A percentile compares a stretch with the other conserved stretches of the same genome.
These are phyloP conservation scores for Thraustochytrium sp. DNA, from an alignment of 352 stramenopile genomes.

Conservation along the genomic window DNA sequence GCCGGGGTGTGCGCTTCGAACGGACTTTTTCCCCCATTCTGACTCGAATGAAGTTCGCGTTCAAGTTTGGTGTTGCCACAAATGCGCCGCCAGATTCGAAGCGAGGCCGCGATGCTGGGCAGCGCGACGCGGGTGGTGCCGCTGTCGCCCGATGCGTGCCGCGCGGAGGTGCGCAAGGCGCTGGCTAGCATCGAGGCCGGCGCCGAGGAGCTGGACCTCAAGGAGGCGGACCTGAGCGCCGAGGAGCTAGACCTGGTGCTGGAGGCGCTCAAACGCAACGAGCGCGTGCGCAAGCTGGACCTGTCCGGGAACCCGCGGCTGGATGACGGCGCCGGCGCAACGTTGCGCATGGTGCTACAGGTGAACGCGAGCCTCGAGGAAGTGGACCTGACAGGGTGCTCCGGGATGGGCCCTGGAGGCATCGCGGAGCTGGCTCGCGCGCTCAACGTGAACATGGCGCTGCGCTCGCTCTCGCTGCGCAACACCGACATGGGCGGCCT, in stretches of 20 bases:
- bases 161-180: neutral
- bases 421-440: neutral
- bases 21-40: too few relatives aligned
- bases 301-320: neutral
- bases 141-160: too few relatives aligned
- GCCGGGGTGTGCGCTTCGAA: too few relatives aligned
- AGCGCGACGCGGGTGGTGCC: too few relatives aligned
- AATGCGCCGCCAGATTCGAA: too few relatives aligned
- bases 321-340: neutral
- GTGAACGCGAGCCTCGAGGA: neutral
- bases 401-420: neutral
- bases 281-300: neutral
- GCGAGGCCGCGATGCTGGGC: too few relatives aligned
- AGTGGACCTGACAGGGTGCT: neutral
- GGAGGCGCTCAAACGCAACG: neutral
- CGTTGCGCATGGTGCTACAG: neutral
- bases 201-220: neutral
- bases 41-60: too few relatives aligned
- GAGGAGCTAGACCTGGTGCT: neutral
- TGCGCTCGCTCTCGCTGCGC: conserved; percentile 56
- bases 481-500: conserved; percentile 55
- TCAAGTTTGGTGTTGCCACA: too few relatives aligned
- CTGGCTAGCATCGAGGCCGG: neutral
- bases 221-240: neutral
- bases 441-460: neutral